Base-by-base conservation (phyloP, 768 basidiomycete genomes). In the Glaciozyma antarctica region DNA sequence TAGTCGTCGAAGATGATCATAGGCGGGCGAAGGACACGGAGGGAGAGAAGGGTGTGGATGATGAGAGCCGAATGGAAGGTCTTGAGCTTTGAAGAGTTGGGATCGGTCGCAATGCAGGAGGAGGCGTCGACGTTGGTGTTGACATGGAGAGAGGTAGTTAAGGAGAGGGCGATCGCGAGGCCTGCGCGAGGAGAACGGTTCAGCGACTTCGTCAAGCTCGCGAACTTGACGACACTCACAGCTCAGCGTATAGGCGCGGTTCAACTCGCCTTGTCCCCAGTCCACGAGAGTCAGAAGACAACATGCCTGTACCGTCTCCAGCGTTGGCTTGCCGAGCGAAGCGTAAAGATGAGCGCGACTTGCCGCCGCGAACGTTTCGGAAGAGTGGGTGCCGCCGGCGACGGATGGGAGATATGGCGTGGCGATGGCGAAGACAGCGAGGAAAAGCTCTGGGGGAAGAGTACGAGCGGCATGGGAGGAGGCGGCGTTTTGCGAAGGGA, bases 1-100 rank as follows among this genome's bases (percentile, higher is more conserved):
- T 65, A 69, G 44, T 69, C 68, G 12, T 69, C 64, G 16, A 65
- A 61, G 3, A 60, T 51, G 32, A 62, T 30, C 21, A 69, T 45
- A 4, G 68, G 68, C 1, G 64, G 45, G 17, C 64, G 68, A 5
- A 21, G 16, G 13, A 69, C 48, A 0, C 64, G 68, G 16, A 69
- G 64, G 3, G 64, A 60, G 38, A 65, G 64, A 30, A 65, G 64
- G 4, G 64, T 57, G 58, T 69, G 68, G 19, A 65, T 30, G 43
- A 69, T 65, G 22, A 69, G 64, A 26, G 62, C 49, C 2, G 58
- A 51, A 48, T 69, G 68, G 54, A 69, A 63, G 1, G 68, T 69
- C 17, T 63, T 62, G 24, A 65, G 67, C 21, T 48, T 52, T 58
- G 44, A 45, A 0, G 32, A 47, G 58, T 55, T 41, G 38, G 61